Percentiles rank a stretch among this genome's conserved stretches.
These are phyloP conservation scores for Cornus suecica DNA, from an alignment of 148 eudicot genomes.

Conservation along the genomic window DNA sequence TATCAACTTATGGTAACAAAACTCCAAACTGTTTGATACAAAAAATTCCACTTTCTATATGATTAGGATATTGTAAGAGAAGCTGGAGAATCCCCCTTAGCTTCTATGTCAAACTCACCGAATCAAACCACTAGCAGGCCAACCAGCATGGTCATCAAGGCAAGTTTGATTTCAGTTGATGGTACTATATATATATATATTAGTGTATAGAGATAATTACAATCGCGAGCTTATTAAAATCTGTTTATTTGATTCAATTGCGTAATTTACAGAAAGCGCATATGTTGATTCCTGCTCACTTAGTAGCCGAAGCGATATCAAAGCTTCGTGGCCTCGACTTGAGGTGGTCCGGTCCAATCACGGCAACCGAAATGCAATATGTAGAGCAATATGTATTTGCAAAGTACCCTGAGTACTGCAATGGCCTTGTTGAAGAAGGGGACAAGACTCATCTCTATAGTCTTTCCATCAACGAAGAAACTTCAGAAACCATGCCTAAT, in stretches of 20 bases:
- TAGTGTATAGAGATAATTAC: not conserved
- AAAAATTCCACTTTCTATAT: not conserved
- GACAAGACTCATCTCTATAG: conserved; percentile 24
- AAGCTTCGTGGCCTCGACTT: conserved; percentile 46
- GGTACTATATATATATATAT: not conserved
- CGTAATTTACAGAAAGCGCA: conserved; percentile 34
- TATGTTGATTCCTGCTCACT: conserved; percentile 44
- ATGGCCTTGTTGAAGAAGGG: conserved; percentile 38
- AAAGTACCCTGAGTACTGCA: conserved; percentile 48
- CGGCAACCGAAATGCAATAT: conserved; percentile 44
- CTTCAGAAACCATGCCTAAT: conserved; percentile 22
- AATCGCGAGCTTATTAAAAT: too few species aligned
- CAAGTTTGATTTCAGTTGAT: conserved; percentile 9
- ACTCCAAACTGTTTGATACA: not conserved
- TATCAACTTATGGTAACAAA: not conserved
- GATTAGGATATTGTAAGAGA: conserved; percentile 17
- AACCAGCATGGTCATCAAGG: conserved; percentile 49
- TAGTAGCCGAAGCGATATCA: conserved; percentile 52
- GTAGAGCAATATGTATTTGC: conserved; percentile 50
- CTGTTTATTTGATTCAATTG: not conserved
- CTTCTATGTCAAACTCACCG: conserved; percentile 29
- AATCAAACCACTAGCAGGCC: conserved; percentile 37
- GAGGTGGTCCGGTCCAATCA: conserved; percentile 58
- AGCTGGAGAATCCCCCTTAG: conserved; percentile 17
- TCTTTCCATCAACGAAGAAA: conserved; percentile 28